Evolutionary conservation across 2,329 filamentous ascomycete genomes (phyloP), one percentile per base, ranked within the genome.

Genomic region (Fusarium humuli): DNA sequence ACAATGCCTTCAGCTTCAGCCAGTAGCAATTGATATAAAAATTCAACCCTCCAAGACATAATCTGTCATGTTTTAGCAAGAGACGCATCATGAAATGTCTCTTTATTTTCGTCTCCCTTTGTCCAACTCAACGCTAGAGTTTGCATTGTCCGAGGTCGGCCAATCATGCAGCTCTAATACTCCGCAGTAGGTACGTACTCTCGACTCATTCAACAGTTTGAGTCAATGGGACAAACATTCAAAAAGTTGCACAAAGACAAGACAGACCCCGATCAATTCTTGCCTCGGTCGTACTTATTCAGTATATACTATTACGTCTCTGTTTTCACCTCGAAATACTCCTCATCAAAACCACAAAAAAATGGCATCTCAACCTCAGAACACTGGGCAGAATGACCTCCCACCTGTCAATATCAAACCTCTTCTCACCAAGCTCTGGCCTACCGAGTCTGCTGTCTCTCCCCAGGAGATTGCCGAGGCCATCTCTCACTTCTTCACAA

Each of bases 401-500:
- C 75, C 77, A 45, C 74, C 75, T 32, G 74, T 87, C 75, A 85
- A 89, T 73, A 92, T 94, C 80, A 92, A 92, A 71, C 89, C 90
- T 41, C 84, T 95, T 32, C 87, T 95, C 62, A 89, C 89, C 76
- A 88, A 91, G 63, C 85, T 95, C 45, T 94, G 91, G 91, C 91
- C 87, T 30, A 76, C 84, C 44, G 71, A 77, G 81, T 65, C 81
- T 76, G 78, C 81, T 18, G 91, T 94, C 58, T 89, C 90, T 18
- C 90, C 94, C 14, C 84, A 88, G 53, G 94, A 98, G 79, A 96
- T 99, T 78, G 94, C 95, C 64, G 86, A 91, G n/a, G 94, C 95
- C 57, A 91, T 98, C 74, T 91, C 93, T 7, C 86, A 95, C 77
- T 97, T 98, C 78, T 98, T 98, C 81, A 94, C 94, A 62, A 91